phyloP scores from a whole-genome alignment of 495 filamentous ascomycete genomes.

The Neurospora sp. region DNA sequence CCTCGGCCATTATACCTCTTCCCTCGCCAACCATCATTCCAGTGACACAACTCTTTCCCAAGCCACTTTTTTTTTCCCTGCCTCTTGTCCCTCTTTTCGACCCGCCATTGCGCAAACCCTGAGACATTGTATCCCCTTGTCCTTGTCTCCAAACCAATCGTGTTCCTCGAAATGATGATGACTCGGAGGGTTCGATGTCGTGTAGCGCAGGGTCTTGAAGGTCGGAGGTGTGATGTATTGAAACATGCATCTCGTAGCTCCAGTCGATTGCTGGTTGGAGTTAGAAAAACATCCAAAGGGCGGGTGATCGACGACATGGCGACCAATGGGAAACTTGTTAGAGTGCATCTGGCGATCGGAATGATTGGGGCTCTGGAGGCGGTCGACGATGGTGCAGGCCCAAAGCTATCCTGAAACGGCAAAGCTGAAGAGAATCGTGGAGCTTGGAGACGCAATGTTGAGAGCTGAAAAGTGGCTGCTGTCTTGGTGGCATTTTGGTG shows the following conservation, averaged over 20 bases:
- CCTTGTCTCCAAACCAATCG: neutral
- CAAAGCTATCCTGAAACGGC: neutral
- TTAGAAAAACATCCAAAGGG: neutral
- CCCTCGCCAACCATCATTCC: neutral
- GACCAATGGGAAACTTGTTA: neutral
- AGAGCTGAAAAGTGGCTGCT: neutral
- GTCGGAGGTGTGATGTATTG: neutral
- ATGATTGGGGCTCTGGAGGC: neutral
- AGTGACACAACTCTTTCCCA: neutral
- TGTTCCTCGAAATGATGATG: neutral
- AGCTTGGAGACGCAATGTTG: neutral
- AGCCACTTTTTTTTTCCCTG: neutral
- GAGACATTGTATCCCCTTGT: neutral
- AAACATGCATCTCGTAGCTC: neutral
- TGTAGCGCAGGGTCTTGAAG: neutral
- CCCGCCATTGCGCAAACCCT: neutral
- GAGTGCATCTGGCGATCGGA: neutral
- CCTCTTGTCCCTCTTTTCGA: neutral
- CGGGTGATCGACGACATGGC: neutral
- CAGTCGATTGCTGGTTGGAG: neutral
- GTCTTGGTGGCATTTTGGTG: neutral
- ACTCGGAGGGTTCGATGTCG: neutral
- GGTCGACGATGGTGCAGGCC: neutral
- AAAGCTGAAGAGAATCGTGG: neutral
- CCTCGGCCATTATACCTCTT: neutral